These are phyloP conservation scores for Fusarium anguioides DNA, from an alignment of 2,329 filamentous ascomycete genomes.

Conservation along the genomic window DNA sequence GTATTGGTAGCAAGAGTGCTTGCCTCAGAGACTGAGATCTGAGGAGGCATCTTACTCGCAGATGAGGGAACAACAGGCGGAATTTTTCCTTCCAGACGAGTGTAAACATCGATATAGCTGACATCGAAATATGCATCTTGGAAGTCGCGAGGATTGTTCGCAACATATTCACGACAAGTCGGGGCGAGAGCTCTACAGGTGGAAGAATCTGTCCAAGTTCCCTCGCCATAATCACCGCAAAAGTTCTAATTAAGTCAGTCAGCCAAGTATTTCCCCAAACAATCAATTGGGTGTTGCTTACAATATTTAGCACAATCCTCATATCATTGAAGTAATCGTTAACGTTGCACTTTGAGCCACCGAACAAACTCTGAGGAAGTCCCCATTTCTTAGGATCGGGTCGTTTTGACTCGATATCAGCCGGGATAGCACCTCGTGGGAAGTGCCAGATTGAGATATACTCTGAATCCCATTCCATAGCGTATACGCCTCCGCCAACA, in stretches of 20 bases:
- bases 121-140: constrained; percentile 63
- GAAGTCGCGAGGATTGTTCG: constrained; percentile 57
- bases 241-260: constrained; percentile 63
- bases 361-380: constrained; percentile 75
- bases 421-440: constrained; percentile 70
- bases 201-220: constrained; percentile 55
- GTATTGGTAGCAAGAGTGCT: neutral
- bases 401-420: constrained; percentile 67
- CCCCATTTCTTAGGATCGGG: constrained; percentile 77
- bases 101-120: constrained; percentile 63
- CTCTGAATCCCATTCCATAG: constrained; percentile 74
- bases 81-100: constrained; percentile 20
- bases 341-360: constrained; percentile 72
- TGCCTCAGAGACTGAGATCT: neutral
- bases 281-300: constrained; percentile 39
- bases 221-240: constrained; percentile 79
- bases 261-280: neutral
- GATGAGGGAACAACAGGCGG: constrained; percentile 13
- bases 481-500: constrained; percentile 74
- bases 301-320: constrained; percentile 78
- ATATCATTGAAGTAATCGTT: constrained; percentile 73
- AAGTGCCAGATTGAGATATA: constrained; percentile 84
- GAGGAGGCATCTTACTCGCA: neutral
- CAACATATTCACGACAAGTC: constrained; percentile 61
- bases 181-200: constrained; percentile 55